phyloP scores from a whole-genome alignment of 345 rosid species.

The Streptanthus diversifolius region DNA sequence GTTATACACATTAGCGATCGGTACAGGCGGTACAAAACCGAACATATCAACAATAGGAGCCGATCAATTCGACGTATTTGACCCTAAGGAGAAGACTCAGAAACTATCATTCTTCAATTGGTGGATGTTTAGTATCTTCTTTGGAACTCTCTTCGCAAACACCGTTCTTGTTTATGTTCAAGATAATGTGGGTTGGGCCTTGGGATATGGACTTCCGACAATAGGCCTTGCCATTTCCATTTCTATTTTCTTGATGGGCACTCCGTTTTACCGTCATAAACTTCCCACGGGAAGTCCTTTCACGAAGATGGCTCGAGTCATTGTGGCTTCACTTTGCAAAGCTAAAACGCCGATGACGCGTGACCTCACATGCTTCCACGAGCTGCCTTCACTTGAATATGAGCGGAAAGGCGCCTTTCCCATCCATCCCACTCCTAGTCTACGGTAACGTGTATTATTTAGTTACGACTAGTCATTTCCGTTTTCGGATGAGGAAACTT shows the following conservation, averaged over 20 bases:
- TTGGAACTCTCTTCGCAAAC: slow-evolving; percentile 78
- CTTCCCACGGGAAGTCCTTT: slow-evolving; percentile 72
- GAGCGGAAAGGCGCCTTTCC: slow-evolving; percentile 42
- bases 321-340: slow-evolving; percentile 60
- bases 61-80: slow-evolving; percentile 84
- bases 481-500: not conserved
- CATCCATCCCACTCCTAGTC: slow-evolving; percentile 55
- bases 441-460: slow-evolving; percentile 42
- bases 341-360: slow-evolving; percentile 40
- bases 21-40: slow-evolving; percentile 92
- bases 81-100: slow-evolving; percentile 59
- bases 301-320: slow-evolving; percentile 61
- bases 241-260: slow-evolving; percentile 54
- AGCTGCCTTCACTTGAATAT: slow-evolving; percentile 51
- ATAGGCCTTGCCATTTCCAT: slow-evolving; percentile 59
- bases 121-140: slow-evolving; percentile 95
- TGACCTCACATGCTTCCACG: slow-evolving; percentile 49
- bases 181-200: slow-evolving; percentile 78
- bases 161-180: slow-evolving; percentile 75
- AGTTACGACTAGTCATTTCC: not conserved
- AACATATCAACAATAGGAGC: slow-evolving; percentile 89
- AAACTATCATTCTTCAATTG: slow-evolving; percentile 94
- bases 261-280: slow-evolving; percentile 62
- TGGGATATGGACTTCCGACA: slow-evolving; percentile 76
- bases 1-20: slow-evolving; percentile 62